These are phyloP conservation scores for Trichosporon sp. DNA, from an alignment of 1,284 basidiomycete species.

Conservation along the genomic window DNA sequence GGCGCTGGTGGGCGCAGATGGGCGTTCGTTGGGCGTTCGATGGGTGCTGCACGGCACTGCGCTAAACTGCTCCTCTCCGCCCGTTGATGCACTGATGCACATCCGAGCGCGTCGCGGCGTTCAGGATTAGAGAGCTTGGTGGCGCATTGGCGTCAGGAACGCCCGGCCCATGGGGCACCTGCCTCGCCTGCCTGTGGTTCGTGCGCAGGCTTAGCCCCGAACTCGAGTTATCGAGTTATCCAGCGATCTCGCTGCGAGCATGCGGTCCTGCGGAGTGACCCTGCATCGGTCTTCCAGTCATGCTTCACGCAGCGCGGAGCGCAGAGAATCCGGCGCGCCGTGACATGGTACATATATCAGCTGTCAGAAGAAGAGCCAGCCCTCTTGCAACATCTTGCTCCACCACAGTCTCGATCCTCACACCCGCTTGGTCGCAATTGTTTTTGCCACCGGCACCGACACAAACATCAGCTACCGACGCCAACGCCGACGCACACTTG, in stretches of 20 bases:
- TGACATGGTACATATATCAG: background rate
- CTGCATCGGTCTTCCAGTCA: background rate
- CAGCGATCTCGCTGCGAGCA: background rate
- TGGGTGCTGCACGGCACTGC: too few species aligned
- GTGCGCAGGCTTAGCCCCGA: too few species aligned
- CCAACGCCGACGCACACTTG: background rate
- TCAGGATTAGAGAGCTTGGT: background rate
- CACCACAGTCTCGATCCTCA: background rate
- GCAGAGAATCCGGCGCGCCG: background rate
- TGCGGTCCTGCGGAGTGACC: background rate
- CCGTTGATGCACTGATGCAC: too few species aligned
- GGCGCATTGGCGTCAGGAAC: background rate
- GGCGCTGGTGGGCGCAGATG: too few species aligned
- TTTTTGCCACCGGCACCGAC: too few species aligned
- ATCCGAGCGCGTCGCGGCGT: too few species aligned
- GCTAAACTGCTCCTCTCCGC: too few species aligned
- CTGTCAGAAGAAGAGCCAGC: background rate
- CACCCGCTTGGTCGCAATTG: too few species aligned
- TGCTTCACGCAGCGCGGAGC: background rate
- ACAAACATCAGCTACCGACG: too few species aligned
- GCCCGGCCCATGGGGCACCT: background rate
- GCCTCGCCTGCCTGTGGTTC: background rate
- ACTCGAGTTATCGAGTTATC: background rate
- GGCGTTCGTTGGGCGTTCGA: too few species aligned
- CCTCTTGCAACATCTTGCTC: background rate